Evolutionary conservation across 2,329 filamentous ascomycete genomes (phyloP).

Genomic region (Neobulgaria alba): DNA sequence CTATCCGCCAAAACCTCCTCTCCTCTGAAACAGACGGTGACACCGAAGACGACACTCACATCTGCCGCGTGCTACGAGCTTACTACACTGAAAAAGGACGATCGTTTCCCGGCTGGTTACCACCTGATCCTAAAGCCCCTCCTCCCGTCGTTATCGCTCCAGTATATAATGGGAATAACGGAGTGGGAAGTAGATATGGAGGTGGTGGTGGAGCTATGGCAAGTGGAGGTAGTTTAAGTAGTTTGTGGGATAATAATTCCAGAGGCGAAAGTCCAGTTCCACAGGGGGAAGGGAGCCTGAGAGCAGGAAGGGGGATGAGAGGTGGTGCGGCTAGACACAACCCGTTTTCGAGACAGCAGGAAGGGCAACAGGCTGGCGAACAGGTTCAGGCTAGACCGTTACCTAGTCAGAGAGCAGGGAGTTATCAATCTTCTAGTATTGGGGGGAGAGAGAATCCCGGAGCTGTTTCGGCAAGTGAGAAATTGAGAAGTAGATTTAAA

Average conservation of each 20-base stretch:
- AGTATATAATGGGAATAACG: slow-evolving; percentile 40
- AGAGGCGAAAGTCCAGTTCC: slow-evolving; percentile 7
- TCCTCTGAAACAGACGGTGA: slow-evolving; percentile 62
- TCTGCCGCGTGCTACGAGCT: slow-evolving; percentile 82
- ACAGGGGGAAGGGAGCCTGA: slow-evolving; percentile 36
- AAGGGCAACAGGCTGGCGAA: slow-evolving; percentile 1
- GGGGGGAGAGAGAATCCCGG: slow-evolving; percentile 29
- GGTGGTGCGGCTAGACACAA: slow-evolving; percentile 22
- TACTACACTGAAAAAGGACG: slow-evolving; percentile 89
- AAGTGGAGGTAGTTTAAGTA: slow-evolving; percentile 38
- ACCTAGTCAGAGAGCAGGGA: slow-evolving; percentile 65
- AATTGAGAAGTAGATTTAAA: slow-evolving; percentile 73
- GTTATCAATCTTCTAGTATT: slow-evolving; percentile 51
- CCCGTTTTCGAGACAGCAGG: slow-evolving; percentile 19
- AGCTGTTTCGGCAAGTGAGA: slow-evolving; percentile 55
- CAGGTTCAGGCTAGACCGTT: slow-evolving; percentile 46
- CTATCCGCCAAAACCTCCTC: slow-evolving; percentile 58
- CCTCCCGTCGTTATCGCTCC: slow-evolving; percentile 36
- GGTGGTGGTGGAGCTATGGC: slow-evolving; percentile 32
- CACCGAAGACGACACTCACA: slow-evolving; percentile 84
- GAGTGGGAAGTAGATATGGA: slow-evolving; percentile 48
- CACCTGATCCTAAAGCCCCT: slow-evolving; percentile 73
- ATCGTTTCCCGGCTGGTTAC: slow-evolving; percentile 77
- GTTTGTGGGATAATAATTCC: slow-evolving; percentile 45
- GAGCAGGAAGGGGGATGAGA: slow-evolving; percentile 20